These are phyloP conservation scores for Pythium biforme DNA, from an alignment of 352 stramenopile species.

Conservation along the genomic window DNA sequence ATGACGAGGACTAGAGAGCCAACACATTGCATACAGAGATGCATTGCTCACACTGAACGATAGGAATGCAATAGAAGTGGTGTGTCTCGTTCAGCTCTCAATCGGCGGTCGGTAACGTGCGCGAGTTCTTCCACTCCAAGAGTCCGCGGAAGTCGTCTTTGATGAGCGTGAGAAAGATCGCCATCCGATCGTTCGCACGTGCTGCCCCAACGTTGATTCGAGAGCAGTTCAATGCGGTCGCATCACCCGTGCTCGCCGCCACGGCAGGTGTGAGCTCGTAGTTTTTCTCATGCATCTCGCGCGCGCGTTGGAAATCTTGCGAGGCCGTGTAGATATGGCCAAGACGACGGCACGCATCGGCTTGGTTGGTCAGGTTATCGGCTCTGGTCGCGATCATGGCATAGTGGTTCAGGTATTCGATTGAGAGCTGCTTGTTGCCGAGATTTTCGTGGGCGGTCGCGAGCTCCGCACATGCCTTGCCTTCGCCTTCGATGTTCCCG, in stretches of 20 bases:
- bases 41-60: background rate
- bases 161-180: slow-evolving; percentile 54
- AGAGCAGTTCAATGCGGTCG: slow-evolving; percentile 53
- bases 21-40: slow-evolving; percentile 1
- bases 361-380: slow-evolving; percentile 86
- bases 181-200: slow-evolving; percentile 70
- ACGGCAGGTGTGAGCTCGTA: slow-evolving; percentile 78
- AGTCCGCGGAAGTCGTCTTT: slow-evolving; percentile 69
- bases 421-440: slow-evolving; percentile 72
- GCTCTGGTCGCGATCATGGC: slow-evolving; percentile 71
- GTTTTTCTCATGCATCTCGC: slow-evolving; percentile 90
- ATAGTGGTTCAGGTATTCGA: slow-evolving; percentile 90
- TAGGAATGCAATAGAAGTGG: background rate
- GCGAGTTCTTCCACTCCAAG: slow-evolving; percentile 79
- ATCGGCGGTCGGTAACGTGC: slow-evolving; percentile 48
- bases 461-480: slow-evolving; percentile 84
- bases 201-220: slow-evolving; percentile 69
- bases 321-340: slow-evolving; percentile 83
- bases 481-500: slow-evolving; percentile 70
- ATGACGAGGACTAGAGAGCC: background rate
- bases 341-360: slow-evolving; percentile 81
- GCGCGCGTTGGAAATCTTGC: slow-evolving; percentile 73
- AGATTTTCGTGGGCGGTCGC: slow-evolving; percentile 85
- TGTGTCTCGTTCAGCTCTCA: slow-evolving; percentile 14
- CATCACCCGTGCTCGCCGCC: slow-evolving; percentile 38